Evolutionary conservation across 164 flowering plant species (phyloP).

Genomic region (Liquidambar formosana): DNA sequence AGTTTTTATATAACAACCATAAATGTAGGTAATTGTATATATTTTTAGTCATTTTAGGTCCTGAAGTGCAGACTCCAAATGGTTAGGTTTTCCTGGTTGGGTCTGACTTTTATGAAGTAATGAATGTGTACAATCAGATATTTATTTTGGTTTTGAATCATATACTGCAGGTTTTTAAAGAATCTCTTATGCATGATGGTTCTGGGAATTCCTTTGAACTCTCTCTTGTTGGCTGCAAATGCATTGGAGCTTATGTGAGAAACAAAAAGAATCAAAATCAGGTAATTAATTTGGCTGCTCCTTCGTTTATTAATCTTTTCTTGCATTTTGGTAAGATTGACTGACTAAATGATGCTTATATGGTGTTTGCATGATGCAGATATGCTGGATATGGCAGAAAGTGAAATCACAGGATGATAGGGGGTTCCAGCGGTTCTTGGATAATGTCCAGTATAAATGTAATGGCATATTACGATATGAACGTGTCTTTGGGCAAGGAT

Average conservation of each 20-base stretch:
- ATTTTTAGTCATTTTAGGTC: too few species aligned
- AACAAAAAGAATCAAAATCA: slow-evolving; percentile 92
- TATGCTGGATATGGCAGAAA: slow-evolving; percentile 96
- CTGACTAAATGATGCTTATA: neutral
- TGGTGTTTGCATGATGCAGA: slow-evolving; percentile 43
- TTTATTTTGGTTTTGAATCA: too few species aligned
- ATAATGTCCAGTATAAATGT: slow-evolving; percentile 77
- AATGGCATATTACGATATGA: slow-evolving; percentile 92
- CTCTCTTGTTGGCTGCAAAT: slow-evolving; percentile 71
- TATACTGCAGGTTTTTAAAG: slow-evolving; percentile 71
- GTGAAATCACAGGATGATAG: slow-evolving; percentile 65
- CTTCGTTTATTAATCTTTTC: neutral
- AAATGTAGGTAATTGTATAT: too few species aligned
- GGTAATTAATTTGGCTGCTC: slow-evolving; percentile 31
- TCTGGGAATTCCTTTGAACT: slow-evolving; percentile 80
- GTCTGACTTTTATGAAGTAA: neutral
- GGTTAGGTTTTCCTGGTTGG: neutral
- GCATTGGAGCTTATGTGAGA: slow-evolving; percentile 84
- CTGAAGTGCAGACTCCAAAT: too few species aligned
- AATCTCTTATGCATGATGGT: slow-evolving; percentile 49
- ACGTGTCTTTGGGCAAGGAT: slow-evolving; percentile 91
- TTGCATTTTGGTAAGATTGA: neutral
- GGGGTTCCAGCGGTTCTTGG: slow-evolving; percentile 87
- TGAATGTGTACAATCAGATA: too few species aligned
- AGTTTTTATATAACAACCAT: too few species aligned